These are phyloP conservation scores for Mycena galopus DNA, from an alignment of 768 basidiomycete genomes.

Conservation along the genomic window DNA sequence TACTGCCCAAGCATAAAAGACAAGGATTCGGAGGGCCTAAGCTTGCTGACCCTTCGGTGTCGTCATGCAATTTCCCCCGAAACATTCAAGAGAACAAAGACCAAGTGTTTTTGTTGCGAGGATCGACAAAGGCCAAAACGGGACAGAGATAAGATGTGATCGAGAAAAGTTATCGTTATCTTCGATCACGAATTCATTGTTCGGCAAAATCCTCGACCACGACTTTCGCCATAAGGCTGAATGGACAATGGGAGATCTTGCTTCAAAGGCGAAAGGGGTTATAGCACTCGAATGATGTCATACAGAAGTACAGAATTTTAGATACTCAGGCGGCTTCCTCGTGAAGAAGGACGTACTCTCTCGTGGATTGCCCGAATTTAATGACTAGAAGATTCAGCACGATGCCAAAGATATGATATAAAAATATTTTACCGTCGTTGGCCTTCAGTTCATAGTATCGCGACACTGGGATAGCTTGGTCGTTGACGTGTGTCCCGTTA, in stretches of 20 bases:
- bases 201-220: constrained; percentile 19
- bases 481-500: constrained; percentile 94
- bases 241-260: constrained; percentile 11
- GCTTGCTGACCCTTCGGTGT: constrained; percentile 5
- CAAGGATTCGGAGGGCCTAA: constrained; percentile 6
- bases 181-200: constrained; percentile 6
- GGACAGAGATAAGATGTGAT: constrained; percentile 11
- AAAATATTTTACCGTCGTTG: constrained; percentile 74
- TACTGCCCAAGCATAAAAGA: constrained; percentile 22
- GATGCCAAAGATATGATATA: constrained; percentile 12
- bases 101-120: not conserved
- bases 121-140: constrained; percentile 7
- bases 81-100: constrained; percentile 37
- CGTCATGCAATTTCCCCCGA: constrained; percentile 9
- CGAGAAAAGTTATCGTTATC: not conserved
- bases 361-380: constrained; percentile 84
- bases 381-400: constrained; percentile 66
- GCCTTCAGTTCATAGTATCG: constrained; percentile 88
- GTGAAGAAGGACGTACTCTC: constrained; percentile 89
- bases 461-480: constrained; percentile 83
- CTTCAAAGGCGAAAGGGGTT: not conserved
- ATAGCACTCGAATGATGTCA: constrained; percentile 14
- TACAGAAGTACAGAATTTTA: constrained; percentile 18
- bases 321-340: constrained; percentile 70
- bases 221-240: constrained; percentile 14